Base-by-base conservation (phyloP, 2,329 filamentous ascomycete genomes). In the Corinectria fuckeliana region DNA sequence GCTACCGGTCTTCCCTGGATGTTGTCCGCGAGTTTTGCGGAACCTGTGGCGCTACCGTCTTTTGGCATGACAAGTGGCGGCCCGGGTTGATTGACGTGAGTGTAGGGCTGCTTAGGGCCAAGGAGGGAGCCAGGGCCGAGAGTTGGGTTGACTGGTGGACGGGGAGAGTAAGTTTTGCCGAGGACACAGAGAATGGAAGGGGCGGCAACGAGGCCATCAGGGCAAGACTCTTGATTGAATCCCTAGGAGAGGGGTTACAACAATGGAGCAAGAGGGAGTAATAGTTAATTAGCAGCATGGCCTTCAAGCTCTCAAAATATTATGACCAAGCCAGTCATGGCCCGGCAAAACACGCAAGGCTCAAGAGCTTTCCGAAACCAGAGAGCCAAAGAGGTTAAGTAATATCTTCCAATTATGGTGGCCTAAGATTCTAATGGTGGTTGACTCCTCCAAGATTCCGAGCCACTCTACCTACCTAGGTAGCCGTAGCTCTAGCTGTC, bases 81-180 rank as follows among this genome's bases (percentile, higher is more conserved):
- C 79, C 83, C 0, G 79, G 80, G 4, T 69, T 91, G 16, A 78
- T 91, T 14, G 87, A 91, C 72, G 81, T 91, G 8, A 89, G 86
- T 60, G 81, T 83, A 8, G 88, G 88, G 0, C 65, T 90, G 36
- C 69, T 90, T 5, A 75, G 77, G 39, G 80, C 80, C 0, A 58
- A 70, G 0, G 79, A 82, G 41, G 86, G 86, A 0, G 81, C 82
- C 0, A 78, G 83, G 61, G 85, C 83, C 3, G 82, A 86, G 68
- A 71, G 69, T 0, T 89, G 86, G 85, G 67, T 91, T 39, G 79
- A 86, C 20, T 92, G 89, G 88, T 83, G 81, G 71, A 82, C 75
- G 3, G 77, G 71, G 2, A 77, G 85, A 55, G 80, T 89, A 4
- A 88, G 86, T 63, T 91, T 86, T 71, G 72, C 76, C 0, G 86